Percentiles rank a stretch among this genome's conserved stretches.
Evolutionary conservation across 192 early-diverging fungal species (phyloP).

Genomic region (Coemansia sp.): DNA sequence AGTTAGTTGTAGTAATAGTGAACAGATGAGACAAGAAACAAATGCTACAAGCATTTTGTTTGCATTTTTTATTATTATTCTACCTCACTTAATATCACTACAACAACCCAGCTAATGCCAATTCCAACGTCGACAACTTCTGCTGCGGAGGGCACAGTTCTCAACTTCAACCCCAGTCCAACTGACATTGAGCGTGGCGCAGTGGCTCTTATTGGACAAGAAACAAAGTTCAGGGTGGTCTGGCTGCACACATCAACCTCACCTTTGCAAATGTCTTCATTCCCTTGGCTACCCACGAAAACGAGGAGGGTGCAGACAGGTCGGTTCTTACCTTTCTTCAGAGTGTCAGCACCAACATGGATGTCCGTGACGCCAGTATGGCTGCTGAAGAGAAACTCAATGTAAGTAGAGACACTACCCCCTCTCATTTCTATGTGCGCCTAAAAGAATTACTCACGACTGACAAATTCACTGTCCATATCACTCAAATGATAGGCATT

Average conservation of each 20-base stretch:
- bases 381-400: constrained; percentile 59
- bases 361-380: constrained; percentile 66
- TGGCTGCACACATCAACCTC: constrained; percentile 25
- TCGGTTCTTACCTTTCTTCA: constrained; percentile 35
- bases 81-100: not conserved
- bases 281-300: constrained; percentile 37
- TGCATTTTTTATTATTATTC: not conserved
- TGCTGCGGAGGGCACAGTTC: not conserved
- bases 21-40: no score
- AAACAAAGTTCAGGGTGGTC: constrained; percentile 30
- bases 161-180: not conserved
- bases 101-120: not conserved
- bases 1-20: no score
- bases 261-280: constrained; percentile 46
- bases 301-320: constrained; percentile 22
- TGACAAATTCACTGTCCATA: not conserved
- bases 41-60: no score
- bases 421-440: not conserved
- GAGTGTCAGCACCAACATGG: constrained; percentile 57
- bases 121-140: not conserved
- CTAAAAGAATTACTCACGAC: not conserved
- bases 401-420: not conserved
- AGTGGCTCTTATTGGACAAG: constrained; percentile 16
- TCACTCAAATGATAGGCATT: constrained; percentile 37
- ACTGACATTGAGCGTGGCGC: not conserved